Percentiles rank a stretch among this genome's conserved stretches.
phyloP scores from a whole-genome alignment of 1,284 basidiomycete genomes.

The Bondarzewia mesenterica region DNA sequence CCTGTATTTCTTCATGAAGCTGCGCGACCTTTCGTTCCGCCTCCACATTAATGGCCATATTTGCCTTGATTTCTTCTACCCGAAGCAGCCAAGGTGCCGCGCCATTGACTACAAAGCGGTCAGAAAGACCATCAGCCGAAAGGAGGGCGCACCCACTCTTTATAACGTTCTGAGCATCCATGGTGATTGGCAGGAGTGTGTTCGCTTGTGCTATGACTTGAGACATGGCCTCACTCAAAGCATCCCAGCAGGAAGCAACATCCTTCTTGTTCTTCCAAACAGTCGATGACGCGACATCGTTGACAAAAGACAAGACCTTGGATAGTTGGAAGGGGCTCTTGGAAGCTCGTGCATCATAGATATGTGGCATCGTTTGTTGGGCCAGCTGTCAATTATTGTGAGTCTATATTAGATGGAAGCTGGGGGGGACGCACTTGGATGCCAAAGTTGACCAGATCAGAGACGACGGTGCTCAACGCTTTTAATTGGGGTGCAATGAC shows the following conservation, averaged over 20 bases:
- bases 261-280: slow-evolving; percentile 63
- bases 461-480: slow-evolving; percentile 61
- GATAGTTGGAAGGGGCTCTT: slow-evolving; percentile 74
- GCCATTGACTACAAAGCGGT: slow-evolving; percentile 49
- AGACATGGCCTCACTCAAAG: slow-evolving; percentile 61
- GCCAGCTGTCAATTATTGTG: slow-evolving; percentile 50
- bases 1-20: slow-evolving; percentile 84
- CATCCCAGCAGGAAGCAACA: slow-evolving; percentile 67
- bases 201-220: slow-evolving; percentile 67
- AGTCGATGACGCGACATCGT: slow-evolving; percentile 63
- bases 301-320: slow-evolving; percentile 63
- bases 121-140: slow-evolving; percentile 5
- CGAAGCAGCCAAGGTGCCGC: slow-evolving; percentile 84
- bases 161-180: slow-evolving; percentile 69
- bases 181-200: slow-evolving; percentile 61
- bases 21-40: slow-evolving; percentile 83
- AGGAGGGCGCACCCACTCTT: slow-evolving; percentile 48
- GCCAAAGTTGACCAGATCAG: slow-evolving; percentile 83
- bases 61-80: slow-evolving; percentile 82
- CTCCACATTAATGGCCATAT: slow-evolving; percentile 81
- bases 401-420: background rate
- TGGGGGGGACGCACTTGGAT: slow-evolving; percentile 54
- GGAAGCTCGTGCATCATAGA: slow-evolving; percentile 64
- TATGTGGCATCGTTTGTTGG: slow-evolving; percentile 77
- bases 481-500: slow-evolving; percentile 68